Evolutionary conservation across 306 rosid species (phyloP).

Genomic region (Gillenia trifoliata): DNA sequence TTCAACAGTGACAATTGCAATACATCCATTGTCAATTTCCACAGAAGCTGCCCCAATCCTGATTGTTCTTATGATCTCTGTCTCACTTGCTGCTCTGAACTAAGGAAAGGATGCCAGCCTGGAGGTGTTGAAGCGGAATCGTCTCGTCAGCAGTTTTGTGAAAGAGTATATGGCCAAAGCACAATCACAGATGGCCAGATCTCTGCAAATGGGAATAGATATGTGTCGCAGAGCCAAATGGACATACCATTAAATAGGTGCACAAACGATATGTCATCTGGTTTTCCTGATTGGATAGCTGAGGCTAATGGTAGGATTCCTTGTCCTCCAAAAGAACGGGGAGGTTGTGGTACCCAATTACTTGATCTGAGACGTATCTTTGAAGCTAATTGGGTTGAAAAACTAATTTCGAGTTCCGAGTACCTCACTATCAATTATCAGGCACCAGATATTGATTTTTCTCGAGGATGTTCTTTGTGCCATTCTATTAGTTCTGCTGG

Average conservation of each 20-base stretch:
- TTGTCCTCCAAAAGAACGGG: slow-evolving; percentile 52
- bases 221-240: slow-evolving; percentile 27
- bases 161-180: slow-evolving; percentile 18
- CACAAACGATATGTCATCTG: slow-evolving; percentile 11
- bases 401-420: slow-evolving; percentile 36
- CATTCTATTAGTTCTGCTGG: slow-evolving; percentile 20
- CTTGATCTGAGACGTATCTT: slow-evolving; percentile 45
- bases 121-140: slow-evolving; percentile 34
- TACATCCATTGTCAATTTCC: slow-evolving; percentile 67
- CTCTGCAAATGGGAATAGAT: slow-evolving; percentile 14
- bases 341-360: slow-evolving; percentile 47
- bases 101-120: slow-evolving; percentile 38
- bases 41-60: slow-evolving; percentile 61
- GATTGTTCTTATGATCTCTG: slow-evolving; percentile 57
- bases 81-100: slow-evolving; percentile 55
- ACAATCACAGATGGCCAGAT: slow-evolving; percentile 8
- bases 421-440: slow-evolving; percentile 39
- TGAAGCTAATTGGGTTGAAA: slow-evolving; percentile 47
- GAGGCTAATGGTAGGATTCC: slow-evolving; percentile 44
- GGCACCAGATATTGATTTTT: slow-evolving; percentile 36
- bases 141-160: slow-evolving; percentile 26
- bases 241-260: slow-evolving; percentile 21
- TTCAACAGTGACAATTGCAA: slow-evolving; percentile 59
- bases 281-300: slow-evolving; percentile 38
- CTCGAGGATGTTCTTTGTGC: slow-evolving; percentile 39